Evolutionary conservation across 1,284 basidiomycete species (phyloP).

Genomic region (Fereydounia khargensis): DNA sequence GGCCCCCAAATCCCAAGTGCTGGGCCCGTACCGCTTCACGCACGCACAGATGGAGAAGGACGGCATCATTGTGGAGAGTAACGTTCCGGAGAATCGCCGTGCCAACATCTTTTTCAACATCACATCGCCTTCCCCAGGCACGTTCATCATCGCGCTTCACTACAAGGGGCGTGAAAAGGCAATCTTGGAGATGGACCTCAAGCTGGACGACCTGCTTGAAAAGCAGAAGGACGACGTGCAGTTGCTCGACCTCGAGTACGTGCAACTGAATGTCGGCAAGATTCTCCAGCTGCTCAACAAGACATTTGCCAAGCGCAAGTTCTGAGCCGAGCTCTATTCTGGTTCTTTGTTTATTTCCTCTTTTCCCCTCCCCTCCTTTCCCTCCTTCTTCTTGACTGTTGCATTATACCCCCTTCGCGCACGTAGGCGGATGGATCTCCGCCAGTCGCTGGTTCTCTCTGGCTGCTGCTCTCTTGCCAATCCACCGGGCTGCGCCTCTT

Average conservation of each 20-base stretch:
- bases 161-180: slow-evolving; percentile 99
- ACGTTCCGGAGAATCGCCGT: slow-evolving; percentile 89
- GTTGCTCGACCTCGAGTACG: slow-evolving; percentile 91
- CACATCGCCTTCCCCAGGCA: slow-evolving; percentile 92
- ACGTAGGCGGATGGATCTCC: too few relatives aligned
- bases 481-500: too few relatives aligned
- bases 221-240: slow-evolving; percentile 99
- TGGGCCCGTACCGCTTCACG: slow-evolving; percentile 94
- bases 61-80: slow-evolving; percentile 97
- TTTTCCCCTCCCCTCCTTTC: too few relatives aligned
- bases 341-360: not conserved
- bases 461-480: too few relatives aligned
- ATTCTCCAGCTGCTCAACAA: slow-evolving; percentile 71
- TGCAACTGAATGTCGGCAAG: slow-evolving; percentile 93
- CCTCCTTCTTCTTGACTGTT: too few relatives aligned
- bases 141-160: slow-evolving; percentile 96
- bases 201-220: slow-evolving; percentile 96
- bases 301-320: slow-evolving; percentile 47
- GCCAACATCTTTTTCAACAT: slow-evolving; percentile 99
- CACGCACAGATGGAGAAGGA: slow-evolving; percentile 98
- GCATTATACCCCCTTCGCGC: too few relatives aligned
- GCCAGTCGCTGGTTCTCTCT: too few relatives aligned
- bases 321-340: not conserved
- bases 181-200: slow-evolving; percentile 98
- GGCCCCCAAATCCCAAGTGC: slow-evolving; percentile 74